These are phyloP conservation scores for Xylariaceae sp. DNA, from an alignment of 2,329 filamentous ascomycete species.

Conservation along the genomic window DNA sequence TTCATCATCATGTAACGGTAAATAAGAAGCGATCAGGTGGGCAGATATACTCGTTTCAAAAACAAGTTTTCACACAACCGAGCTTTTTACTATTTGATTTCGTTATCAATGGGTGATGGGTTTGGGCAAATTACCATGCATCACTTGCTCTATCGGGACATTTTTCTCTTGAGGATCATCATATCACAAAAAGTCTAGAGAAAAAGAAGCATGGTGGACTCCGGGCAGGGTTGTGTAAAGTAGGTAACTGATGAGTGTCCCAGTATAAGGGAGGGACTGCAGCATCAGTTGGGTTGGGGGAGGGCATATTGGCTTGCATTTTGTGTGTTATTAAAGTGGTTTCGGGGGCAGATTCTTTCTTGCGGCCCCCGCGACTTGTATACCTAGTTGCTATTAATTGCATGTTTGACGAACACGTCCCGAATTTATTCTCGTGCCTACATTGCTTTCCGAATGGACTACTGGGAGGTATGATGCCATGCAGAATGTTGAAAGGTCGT, in stretches of 20 bases:
- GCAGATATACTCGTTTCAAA: neutral
- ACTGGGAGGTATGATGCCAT: too few species aligned
- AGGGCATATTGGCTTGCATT: neutral
- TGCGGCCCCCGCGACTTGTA: too few species aligned
- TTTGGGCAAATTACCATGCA: neutral
- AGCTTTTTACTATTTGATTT: neutral
- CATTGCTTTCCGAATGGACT: too few species aligned
- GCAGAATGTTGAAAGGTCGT: too few species aligned
- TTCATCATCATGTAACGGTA: conserved; percentile 13
- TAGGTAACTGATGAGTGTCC: conserved; percentile 1
- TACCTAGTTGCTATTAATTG: too few species aligned
- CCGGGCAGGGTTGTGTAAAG: neutral
- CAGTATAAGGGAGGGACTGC: conserved; percentile 4
- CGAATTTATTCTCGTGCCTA: too few species aligned
- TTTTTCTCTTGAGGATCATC: neutral
- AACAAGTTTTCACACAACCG: conserved; percentile 4
- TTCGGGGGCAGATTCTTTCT: too few species aligned
- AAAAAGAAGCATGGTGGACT: neutral
- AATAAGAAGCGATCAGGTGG: conserved; percentile 3
- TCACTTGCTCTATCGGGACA: neutral
- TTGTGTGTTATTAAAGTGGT: neutral
- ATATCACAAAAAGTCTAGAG: neutral
- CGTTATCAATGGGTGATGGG: conserved; percentile 9
- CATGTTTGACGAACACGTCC: too few species aligned
- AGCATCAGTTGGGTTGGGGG: conserved; percentile 1